Evolutionary conservation across 2,329 filamentous ascomycete genomes (phyloP).

Genomic region (Huntiella abstrusa): DNA sequence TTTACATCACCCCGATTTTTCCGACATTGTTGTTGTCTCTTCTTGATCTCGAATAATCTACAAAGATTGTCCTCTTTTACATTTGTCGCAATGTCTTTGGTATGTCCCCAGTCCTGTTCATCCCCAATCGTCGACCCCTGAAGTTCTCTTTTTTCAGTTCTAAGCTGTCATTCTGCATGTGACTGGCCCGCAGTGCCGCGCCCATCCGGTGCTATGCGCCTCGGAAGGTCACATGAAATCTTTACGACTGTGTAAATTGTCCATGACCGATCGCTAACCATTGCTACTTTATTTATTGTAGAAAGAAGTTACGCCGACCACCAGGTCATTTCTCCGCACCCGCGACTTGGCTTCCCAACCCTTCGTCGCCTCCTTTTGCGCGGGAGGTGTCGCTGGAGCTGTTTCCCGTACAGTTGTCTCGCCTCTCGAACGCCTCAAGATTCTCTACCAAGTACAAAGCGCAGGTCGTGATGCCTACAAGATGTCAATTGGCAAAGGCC

Average conservation of each 20-base stretch:
- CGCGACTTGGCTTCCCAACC: conserved; percentile 50
- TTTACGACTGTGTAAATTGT: neutral
- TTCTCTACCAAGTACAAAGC: conserved; percentile 92
- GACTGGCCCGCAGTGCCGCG: neutral
- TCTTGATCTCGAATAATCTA: no score
- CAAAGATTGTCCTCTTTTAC: no score
- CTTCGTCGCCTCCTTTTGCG: conserved; percentile 78
- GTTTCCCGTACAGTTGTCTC: conserved; percentile 97
- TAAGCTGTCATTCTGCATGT: neutral
- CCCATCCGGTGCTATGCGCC: neutral
- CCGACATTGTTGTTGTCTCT: no score
- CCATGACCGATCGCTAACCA: no score
- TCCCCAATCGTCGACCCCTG: no score
- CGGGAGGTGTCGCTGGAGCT: conserved; percentile 81
- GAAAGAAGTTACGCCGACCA: conserved; percentile 4
- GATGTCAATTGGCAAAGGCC: conserved; percentile 70
- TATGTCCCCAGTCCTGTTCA: no score
- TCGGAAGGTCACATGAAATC: neutral
- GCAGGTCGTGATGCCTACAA: conserved; percentile 83
- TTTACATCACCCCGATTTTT: no score
- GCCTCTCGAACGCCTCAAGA: conserved; percentile 87
- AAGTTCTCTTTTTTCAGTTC: no score
- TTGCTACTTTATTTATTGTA: neutral
- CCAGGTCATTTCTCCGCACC: neutral
- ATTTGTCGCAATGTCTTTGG: no score